Evolutionary conservation across 2,329 filamentous ascomycete genomes (phyloP).

Genomic region (Penicillium sp.): DNA sequence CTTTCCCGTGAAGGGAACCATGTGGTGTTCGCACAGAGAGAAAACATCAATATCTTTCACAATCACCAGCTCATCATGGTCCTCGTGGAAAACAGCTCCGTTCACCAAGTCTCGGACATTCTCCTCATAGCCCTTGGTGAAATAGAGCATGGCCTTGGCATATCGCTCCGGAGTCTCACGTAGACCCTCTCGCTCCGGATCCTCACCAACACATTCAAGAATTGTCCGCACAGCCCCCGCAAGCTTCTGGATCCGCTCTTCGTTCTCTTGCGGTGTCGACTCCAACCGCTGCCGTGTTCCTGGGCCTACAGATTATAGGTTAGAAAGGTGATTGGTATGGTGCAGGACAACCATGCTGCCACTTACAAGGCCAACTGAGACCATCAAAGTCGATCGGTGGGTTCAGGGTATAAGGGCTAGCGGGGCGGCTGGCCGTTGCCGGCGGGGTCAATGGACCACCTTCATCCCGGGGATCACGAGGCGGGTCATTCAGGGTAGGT

Average conservation of each 20-base stretch:
- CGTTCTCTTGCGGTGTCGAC: constrained; percentile 57
- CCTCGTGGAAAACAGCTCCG: constrained; percentile 89
- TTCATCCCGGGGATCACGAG: constrained; percentile 54
- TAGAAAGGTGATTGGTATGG: background rate
- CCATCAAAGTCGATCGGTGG: constrained; percentile 54
- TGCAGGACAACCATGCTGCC: background rate
- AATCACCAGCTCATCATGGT: constrained; percentile 95
- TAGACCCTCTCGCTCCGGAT: constrained; percentile 62
- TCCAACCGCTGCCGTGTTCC: constrained; percentile 54
- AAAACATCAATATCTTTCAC: constrained; percentile 97
- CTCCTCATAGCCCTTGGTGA: constrained; percentile 96
- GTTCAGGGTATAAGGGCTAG: constrained; percentile 50
- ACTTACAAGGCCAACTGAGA: constrained; percentile 53
- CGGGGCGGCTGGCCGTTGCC: constrained; percentile 50
- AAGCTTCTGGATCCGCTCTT: constrained; percentile 58
- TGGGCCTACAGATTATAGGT: constrained; percentile 32
- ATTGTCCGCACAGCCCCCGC: constrained; percentile 62
- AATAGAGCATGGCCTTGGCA: constrained; percentile 90
- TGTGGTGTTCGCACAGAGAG: constrained; percentile 92
- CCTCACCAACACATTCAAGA: constrained; percentile 64
- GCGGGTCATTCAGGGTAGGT: constrained; percentile 47
- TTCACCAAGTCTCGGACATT: constrained; percentile 91
- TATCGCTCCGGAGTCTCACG: constrained; percentile 76
- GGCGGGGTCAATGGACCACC: constrained; percentile 51
- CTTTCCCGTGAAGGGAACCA: constrained; percentile 95